These are phyloP conservation scores for Hirsutella thompsonii DNA, from an alignment of 2,329 filamentous ascomycete species.

Conservation along the genomic window DNA sequence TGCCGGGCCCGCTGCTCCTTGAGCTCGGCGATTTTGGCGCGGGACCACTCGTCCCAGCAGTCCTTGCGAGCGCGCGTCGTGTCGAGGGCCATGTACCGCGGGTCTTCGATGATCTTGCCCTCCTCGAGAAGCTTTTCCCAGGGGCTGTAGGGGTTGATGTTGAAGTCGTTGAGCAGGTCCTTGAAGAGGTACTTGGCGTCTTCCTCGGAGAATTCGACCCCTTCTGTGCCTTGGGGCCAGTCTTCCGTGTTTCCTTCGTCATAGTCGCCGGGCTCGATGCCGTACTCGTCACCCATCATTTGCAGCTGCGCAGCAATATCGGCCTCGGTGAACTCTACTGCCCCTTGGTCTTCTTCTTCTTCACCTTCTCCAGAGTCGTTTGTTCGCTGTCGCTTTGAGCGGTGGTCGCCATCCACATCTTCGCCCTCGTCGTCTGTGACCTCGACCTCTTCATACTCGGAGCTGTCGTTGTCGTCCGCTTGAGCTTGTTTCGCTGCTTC, in stretches of 20 bases:
- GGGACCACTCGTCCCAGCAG: slow-evolving; percentile 73
- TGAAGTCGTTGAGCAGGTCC: slow-evolving; percentile 71
- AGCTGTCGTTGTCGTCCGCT: slow-evolving; percentile 35
- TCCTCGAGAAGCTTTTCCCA: slow-evolving; percentile 88
- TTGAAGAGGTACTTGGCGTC: slow-evolving; percentile 71
- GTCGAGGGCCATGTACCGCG: slow-evolving; percentile 69
- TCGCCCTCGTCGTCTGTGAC: slow-evolving; percentile 42
- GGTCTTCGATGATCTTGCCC: slow-evolving; percentile 69
- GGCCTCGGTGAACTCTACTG: slow-evolving; percentile 79
- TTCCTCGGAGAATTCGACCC: slow-evolving; percentile 55
- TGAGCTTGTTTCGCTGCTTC: slow-evolving; percentile 12
- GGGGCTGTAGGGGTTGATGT: slow-evolving; percentile 74
- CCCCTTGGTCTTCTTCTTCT: slow-evolving; percentile 29
- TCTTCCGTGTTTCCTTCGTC: slow-evolving; percentile 48
- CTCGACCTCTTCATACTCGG: slow-evolving; percentile 62
- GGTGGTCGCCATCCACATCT: slow-evolving; percentile 21
- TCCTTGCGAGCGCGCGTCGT: slow-evolving; percentile 75
- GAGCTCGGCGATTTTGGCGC: slow-evolving; percentile 59
- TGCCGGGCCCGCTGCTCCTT: slow-evolving; percentile 61
- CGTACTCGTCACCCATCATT: slow-evolving; percentile 79
- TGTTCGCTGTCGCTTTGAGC: slow-evolving; percentile 51
- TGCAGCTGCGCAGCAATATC: slow-evolving; percentile 89
- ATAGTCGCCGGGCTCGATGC: slow-evolving; percentile 64
- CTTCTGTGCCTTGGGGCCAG: slow-evolving; percentile 61
- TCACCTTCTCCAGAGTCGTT: slow-evolving; percentile 44